Evolutionary conservation across 2,329 filamentous ascomycete species (phyloP).

Genomic region (Botrytis galanthina): DNA sequence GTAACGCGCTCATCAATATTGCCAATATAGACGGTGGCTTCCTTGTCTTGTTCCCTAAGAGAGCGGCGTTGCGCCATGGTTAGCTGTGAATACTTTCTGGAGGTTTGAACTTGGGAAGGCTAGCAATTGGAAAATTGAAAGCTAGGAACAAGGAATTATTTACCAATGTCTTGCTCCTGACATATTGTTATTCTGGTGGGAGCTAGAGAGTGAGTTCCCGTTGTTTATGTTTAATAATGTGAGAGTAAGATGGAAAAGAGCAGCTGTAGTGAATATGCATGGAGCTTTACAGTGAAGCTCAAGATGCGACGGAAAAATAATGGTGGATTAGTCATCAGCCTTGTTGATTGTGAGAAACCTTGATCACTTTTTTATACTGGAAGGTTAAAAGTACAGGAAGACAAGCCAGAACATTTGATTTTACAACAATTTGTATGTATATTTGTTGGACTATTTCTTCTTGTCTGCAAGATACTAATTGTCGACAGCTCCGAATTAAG

Average conservation of each 20-base stretch:
- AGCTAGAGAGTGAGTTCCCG: background rate
- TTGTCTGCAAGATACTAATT: background rate
- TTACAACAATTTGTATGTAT: conserved; percentile 18
- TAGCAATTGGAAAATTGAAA: conserved; percentile 1
- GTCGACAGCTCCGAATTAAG: background rate
- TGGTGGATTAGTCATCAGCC: conserved; percentile 14
- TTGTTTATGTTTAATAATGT: background rate
- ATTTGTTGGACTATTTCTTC: background rate
- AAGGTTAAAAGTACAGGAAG: background rate
- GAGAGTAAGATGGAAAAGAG: background rate
- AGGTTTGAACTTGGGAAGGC: background rate
- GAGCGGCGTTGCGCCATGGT: conserved; percentile 22
- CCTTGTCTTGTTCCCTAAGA: conserved; percentile 92
- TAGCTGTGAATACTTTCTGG: conserved; percentile 29
- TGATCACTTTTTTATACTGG: conserved; percentile 23
- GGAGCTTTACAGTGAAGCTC: conserved; percentile 21
- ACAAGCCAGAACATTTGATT: conserved; percentile 8
- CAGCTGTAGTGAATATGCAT: background rate
- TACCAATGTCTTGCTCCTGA: conserved; percentile 67
- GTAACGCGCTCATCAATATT: conserved; percentile 97
- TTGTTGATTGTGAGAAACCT: conserved; percentile 18
- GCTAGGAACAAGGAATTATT: conserved; percentile 27
- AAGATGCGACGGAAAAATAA: conserved; percentile 22
- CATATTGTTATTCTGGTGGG: conserved; percentile 33
- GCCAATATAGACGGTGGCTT: conserved; percentile 95